These are phyloP conservation scores for Sarocladium brachiariae DNA, from an alignment of 2,329 filamentous ascomycete species.

Conservation along the genomic window DNA sequence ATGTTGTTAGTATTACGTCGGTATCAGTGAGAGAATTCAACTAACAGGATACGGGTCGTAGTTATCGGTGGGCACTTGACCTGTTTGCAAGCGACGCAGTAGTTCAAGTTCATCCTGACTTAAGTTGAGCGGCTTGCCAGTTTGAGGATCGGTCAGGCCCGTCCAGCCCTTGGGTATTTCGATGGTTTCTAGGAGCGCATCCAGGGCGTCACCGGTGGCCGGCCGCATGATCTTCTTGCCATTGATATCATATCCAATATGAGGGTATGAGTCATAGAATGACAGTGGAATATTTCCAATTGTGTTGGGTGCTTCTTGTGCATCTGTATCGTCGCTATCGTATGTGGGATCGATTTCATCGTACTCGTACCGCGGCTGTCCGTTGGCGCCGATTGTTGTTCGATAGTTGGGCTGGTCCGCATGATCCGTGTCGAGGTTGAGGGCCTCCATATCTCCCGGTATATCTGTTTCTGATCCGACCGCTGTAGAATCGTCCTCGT, in stretches of 20 bases:
- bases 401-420: slow-evolving; percentile 40
- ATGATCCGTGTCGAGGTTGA: slow-evolving; percentile 29
- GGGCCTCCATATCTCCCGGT: slow-evolving; percentile 18
- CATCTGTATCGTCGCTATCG: slow-evolving; percentile 91
- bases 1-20: slow-evolving; percentile 13
- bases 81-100: slow-evolving; percentile 79
- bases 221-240: slow-evolving; percentile 97
- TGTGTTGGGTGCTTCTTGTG: slow-evolving; percentile 72
- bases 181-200: slow-evolving; percentile 91
- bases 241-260: slow-evolving; percentile 98
- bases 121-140: slow-evolving; percentile 85
- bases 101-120: slow-evolving; percentile 84
- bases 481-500: slow-evolving; percentile 26
- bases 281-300: slow-evolving; percentile 91
- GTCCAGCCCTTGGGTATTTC: slow-evolving; percentile 97
- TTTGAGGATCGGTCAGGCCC: slow-evolving; percentile 85
- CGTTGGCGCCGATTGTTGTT: slow-evolving; percentile 76
- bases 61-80: slow-evolving; percentile 78
- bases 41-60: slow-evolving; percentile 85
- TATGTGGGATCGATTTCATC: slow-evolving; percentile 90
- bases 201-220: slow-evolving; percentile 85
- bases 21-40: slow-evolving; percentile 9
- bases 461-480: slow-evolving; percentile 17
- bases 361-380: slow-evolving; percentile 84
- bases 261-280: slow-evolving; percentile 96